Evolutionary conservation across 2,329 filamentous ascomycete genomes (phyloP), one percentile per base, ranked within the genome.

Genomic region (Kalmusia sp.): DNA sequence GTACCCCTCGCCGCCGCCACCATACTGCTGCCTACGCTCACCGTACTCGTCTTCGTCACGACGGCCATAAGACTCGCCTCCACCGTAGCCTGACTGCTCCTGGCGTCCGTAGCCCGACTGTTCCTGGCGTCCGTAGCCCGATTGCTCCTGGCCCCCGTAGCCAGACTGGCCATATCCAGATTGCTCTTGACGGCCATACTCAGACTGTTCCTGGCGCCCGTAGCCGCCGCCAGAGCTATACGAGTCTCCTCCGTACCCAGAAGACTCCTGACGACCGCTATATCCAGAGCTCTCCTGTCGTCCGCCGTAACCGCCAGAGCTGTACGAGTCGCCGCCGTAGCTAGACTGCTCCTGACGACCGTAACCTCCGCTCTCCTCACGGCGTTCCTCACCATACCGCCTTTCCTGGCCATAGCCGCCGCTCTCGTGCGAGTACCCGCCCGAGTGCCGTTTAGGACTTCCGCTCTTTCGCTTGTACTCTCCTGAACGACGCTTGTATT

Each of bases 381-480:
- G 54, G 28, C 52, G 52, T 40, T 63, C 48, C 35, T 63, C 49
- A n/a, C 62, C 64, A 38, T 70, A 67, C 27, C 65, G 35, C 22
- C 58, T 52, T 43, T 70, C 67, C 31, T 65, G 52, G 41, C 67
- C 61, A 21, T 66, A 65, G 34, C 57, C 62, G 33, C 52, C 48
- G 34, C 46, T 38, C 11, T 43, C 48, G 17, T 49, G 39, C 17
- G 48, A 50, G 54, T 63, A 60, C 11, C 62, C 59, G 30, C 62
- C 61, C 7, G 64, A 66, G 51, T 52, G 51, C 14, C 63, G 61
- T 47, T 66, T 62, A 11, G 67, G 65, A 25, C 57, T 62, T 8
- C 60, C 65, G 54, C n/a, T n/a, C n/a, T 61, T 58, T 37, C 64
- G 57, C 49, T 54, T 57, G 45, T 55, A 48, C 19, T 65, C 57